A percentile compares a stretch with the other conserved stretches of the same genome.
These are phyloP conservation scores for Physcomitrium patens DNA, from an alignment of 225 moss, liverwort and hornwort genomes.

Conservation along the genomic window DNA sequence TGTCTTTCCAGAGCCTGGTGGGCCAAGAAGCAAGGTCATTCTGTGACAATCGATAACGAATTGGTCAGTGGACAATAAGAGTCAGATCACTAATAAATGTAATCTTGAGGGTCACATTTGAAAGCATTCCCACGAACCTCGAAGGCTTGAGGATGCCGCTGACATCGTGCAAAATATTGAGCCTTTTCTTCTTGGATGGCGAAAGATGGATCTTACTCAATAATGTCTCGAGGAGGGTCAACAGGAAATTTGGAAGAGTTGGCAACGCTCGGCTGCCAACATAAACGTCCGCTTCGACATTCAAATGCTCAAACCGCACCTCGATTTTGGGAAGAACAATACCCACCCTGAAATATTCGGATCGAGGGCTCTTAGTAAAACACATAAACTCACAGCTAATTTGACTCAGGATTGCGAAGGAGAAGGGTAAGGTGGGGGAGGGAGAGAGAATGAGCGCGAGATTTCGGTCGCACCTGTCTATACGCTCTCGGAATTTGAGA, in stretches of 20 bases:
- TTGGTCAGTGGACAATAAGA: neutral
- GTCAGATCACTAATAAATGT: neutral
- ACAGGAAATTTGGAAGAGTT: slow-evolving; percentile 63
- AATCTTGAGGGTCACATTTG: neutral
- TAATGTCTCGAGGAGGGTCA: slow-evolving; percentile 57
- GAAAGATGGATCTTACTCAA: slow-evolving; percentile 41
- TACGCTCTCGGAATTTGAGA: slow-evolving; percentile 77
- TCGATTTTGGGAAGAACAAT: slow-evolving; percentile 82
- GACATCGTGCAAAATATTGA: slow-evolving; percentile 52
- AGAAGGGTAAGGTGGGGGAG: no score
- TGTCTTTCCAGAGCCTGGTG: slow-evolving; percentile 76
- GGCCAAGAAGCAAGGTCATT: slow-evolving; percentile 72
- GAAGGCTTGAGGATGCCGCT: slow-evolving; percentile 72
- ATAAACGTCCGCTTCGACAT: slow-evolving; percentile 71
- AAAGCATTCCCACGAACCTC: slow-evolving; percentile 38
- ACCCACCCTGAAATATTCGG: slow-evolving; percentile 53
- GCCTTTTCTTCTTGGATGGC: slow-evolving; percentile 51
- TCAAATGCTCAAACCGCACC: slow-evolving; percentile 73
- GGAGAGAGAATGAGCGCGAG: neutral
- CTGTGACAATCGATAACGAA: slow-evolving; percentile 28
- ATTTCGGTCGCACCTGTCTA: slow-evolving; percentile 52
- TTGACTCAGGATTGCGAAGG: no score
- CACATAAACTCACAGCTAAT: no score
- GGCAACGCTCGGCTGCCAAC: slow-evolving; percentile 81
- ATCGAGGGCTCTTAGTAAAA: no score